A percentile compares a stretch with the other conserved stretches of the same genome.
Conservation (phyloP, 495 filamentous ascomycete genomes). For the Thermothielavioides terrestris region DNA sequence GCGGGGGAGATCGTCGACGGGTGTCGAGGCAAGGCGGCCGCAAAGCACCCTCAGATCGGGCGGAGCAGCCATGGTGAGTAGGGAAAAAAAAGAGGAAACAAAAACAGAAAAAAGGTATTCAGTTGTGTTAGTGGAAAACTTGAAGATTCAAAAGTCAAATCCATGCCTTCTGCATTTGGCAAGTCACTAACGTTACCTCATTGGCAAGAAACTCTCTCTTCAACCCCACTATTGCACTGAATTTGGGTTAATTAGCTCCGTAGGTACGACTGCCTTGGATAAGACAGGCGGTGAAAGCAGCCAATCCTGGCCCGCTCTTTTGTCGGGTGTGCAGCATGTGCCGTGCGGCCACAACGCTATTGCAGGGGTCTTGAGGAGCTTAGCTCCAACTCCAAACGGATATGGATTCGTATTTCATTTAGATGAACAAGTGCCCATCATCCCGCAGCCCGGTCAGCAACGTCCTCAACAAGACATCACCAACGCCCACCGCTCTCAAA, state of each 20-base stretch:
- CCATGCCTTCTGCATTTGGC: too few species aligned
- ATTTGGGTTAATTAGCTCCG: too few species aligned
- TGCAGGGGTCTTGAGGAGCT: not conserved
- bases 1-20: slow-evolving; percentile 53
- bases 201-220: too few species aligned
- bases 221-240: too few species aligned
- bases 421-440: not conserved
- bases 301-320: slow-evolving; percentile 15
- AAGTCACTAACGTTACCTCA: too few species aligned
- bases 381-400: not conserved
- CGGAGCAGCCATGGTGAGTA: slow-evolving; percentile 19
- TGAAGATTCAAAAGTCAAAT: not conserved
- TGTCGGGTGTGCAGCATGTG: slow-evolving; percentile 4
- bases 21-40: slow-evolving; percentile 55
- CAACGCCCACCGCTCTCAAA: not conserved
- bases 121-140: not conserved
- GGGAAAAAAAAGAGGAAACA: not conserved
- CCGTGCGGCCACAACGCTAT: not conserved
- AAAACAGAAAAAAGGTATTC: not conserved
- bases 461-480: not conserved
- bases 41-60: slow-evolving; percentile 55
- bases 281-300: too few species aligned
- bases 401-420: too few species aligned
- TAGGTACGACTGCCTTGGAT: too few species aligned
- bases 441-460: not conserved